Base-by-base conservation (phyloP, 2,329 filamentous ascomycete genomes). In the Cladophialophora yegresii region DNA sequence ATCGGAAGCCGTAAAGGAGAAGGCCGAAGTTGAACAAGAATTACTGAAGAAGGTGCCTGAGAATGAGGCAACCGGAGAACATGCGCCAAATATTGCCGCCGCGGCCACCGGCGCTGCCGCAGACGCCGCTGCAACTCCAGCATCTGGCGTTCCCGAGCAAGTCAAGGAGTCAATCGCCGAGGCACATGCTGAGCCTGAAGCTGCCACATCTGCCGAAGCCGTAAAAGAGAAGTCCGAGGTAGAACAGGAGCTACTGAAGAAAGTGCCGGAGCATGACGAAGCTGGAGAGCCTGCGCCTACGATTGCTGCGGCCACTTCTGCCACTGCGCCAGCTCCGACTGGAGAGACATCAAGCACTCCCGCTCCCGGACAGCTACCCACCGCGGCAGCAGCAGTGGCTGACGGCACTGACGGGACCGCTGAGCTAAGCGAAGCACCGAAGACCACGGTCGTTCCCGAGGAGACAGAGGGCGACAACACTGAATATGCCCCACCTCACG, bases 211-310 rank as follows among this genome's bases (percentile, higher is more conserved):
- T 76, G 80, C 85, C 1, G 82, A 83, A 61, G 89, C 87, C 20
- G 89, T 95, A 6, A 79, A 84, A 67, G 90, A 93, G 71, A 95
- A 95, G 84, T 86, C 85, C 75, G 83, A 81, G 9, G 82, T 92
- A 4, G 91, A 96, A 79, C 77, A 85, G 28, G 89, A 96, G 78
- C 81, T 96, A 8, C 80, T 92, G 54, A 82, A 85, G 64, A 77
- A 76, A 53, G 73, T 80, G 10, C 70, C 70, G 0, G 65, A 73
- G 5, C 71, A 74, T 16, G 73, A 79, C n/a, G 75, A 73, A 2
- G 67, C 71, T n/a, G 78, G 77, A 7, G 66, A 73, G 40, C 77
- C 78, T 1, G 77, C 76, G 2, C 79, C 79, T n/a, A 75, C 75
- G 12, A 74, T 59, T 72, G 79, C 69, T 61, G 78, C 79, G 32